Base-by-base conservation (phyloP, 2,329 filamentous ascomycete genomes). In the Orbilia ellipsospora region DNA sequence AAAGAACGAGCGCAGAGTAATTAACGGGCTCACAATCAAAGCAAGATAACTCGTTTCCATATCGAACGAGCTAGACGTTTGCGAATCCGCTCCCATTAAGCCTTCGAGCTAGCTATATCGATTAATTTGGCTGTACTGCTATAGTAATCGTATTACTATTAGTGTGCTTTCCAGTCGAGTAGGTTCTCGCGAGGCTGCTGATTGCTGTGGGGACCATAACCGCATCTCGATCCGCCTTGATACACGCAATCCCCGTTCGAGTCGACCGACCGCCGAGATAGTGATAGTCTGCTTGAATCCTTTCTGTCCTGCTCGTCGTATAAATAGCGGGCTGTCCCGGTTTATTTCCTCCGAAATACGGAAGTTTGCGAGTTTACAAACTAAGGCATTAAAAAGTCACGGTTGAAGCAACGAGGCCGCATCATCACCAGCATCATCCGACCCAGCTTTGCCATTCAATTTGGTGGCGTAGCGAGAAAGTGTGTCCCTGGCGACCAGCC, bases 181-280 rank as follows among this genome's bases (percentile, higher is more conserved):
- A 50, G 15, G 40, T 36, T 50, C 2, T 48, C 23, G 45, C 67
- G 59, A 72, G 68, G 66, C 66, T 73, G 18, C 20, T 20, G 16
- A 18, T 18, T 48, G 44, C 44, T n/a, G 44, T 48, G 44, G 15
- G 42, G 44, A 50, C 62, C 63, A 63, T 51, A 68, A 64, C 59
- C 44, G 64, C 72, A 75, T 75, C 59, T 66, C 70, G 63, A 74
- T 74, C 57, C 40, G 51, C 31, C 57, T 60, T 55, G 55, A 56
- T 42, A 64, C 64, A 75, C 64, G 59, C 61, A 68, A 75, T 61
- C 57, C 57, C 40, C 15, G 16, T 48, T 52, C 48, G 16, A 48
- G 13, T 18, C 44, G n/a, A 12, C 51, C 20, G 31, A 59, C 44
- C 18, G 45, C 55, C 45, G 36, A 52, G 40, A 48, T 48, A 15